Conservation (phyloP, 345 rosid species). For the Anacardium occidentale region DNA sequence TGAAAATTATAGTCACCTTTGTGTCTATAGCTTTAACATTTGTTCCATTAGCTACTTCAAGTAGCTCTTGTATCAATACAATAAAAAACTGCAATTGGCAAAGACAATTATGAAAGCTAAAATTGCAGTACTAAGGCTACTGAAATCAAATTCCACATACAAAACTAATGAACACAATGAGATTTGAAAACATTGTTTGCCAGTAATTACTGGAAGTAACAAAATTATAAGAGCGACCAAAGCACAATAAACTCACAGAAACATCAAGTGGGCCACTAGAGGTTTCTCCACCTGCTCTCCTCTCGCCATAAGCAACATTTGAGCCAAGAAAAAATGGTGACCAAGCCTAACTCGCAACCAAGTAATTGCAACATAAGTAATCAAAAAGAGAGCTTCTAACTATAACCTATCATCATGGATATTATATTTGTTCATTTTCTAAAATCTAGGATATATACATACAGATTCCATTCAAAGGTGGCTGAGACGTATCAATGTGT, state of each 20-base stretch:
- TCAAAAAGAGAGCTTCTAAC: slow-evolving; percentile 5
- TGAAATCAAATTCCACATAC: neutral
- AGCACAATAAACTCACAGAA: slow-evolving; percentile 33
- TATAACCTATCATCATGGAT: slow-evolving; percentile 10
- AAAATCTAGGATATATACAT: neutral
- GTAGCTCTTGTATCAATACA: slow-evolving; percentile 51
- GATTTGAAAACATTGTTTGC: neutral
- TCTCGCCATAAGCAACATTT: slow-evolving; percentile 39
- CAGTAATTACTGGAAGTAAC: neutral
- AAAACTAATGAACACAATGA: neutral
- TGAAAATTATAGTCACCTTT: slow-evolving; percentile 42
- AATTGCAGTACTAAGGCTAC: neutral
- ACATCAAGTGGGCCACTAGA: slow-evolving; percentile 33
- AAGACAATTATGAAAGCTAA: slow-evolving; percentile 11
- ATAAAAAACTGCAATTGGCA: slow-evolving; percentile 55
- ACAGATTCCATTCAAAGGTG: neutral
- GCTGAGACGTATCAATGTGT: neutral
- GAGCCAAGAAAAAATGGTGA: slow-evolving; percentile 52
- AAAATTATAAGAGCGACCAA: neutral
- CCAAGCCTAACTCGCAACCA: slow-evolving; percentile 53
- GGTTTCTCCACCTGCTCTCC: slow-evolving; percentile 34
- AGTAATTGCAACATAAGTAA: slow-evolving; percentile 14
- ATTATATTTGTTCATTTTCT: neutral
- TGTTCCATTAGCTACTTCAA: slow-evolving; percentile 30
- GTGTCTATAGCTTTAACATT: slow-evolving; percentile 33